Evolutionary conservation across 768 basidiomycete genomes (phyloP).

Genomic region (Chalciporus chontae): DNA sequence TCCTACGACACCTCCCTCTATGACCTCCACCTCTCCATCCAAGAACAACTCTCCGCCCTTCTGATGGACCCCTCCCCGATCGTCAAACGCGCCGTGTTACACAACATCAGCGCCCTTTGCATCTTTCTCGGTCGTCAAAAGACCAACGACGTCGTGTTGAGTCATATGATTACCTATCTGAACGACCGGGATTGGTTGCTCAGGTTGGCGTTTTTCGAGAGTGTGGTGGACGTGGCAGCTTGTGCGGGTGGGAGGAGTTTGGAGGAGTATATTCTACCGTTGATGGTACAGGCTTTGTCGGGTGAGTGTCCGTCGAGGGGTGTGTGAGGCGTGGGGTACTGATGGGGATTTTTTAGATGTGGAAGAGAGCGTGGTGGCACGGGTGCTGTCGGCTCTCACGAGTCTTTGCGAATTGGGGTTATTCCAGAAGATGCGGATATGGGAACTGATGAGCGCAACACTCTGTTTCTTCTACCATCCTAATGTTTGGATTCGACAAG

Average conservation of each 20-base stretch:
- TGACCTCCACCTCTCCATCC: constrained; percentile 81
- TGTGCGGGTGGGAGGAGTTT: constrained; percentile 88
- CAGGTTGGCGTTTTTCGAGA: constrained; percentile 90
- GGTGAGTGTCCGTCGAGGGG: constrained; percentile 47
- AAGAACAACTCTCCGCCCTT: constrained; percentile 82
- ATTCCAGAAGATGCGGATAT: constrained; percentile 92
- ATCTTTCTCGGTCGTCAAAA: constrained; percentile 90
- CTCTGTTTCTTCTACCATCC: constrained; percentile 93
- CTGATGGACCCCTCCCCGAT: constrained; percentile 86
- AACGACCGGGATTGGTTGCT: constrained; percentile 93
- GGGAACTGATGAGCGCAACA: constrained; percentile 91
- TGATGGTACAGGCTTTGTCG: constrained; percentile 93
- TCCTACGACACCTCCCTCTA: constrained; percentile 86
- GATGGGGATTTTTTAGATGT: constrained; percentile 57
- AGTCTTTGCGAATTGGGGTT: constrained; percentile 87
- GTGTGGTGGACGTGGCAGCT: constrained; percentile 91
- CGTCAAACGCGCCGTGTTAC: constrained; percentile 87
- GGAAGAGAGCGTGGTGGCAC: constrained; percentile 91
- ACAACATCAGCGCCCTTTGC: constrained; percentile 84
- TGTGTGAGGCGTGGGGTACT: not conserved
- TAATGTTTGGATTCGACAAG: constrained; percentile 93
- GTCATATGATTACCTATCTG: constrained; percentile 79
- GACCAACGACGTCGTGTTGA: constrained; percentile 92
- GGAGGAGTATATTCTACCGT: constrained; percentile 94
- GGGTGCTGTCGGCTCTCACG: constrained; percentile 83